A percentile compares a stretch with the other conserved stretches of the same genome.
Conservation (phyloP, 176 grass and related monocot species). For the Panicum miliaceum region DNA sequence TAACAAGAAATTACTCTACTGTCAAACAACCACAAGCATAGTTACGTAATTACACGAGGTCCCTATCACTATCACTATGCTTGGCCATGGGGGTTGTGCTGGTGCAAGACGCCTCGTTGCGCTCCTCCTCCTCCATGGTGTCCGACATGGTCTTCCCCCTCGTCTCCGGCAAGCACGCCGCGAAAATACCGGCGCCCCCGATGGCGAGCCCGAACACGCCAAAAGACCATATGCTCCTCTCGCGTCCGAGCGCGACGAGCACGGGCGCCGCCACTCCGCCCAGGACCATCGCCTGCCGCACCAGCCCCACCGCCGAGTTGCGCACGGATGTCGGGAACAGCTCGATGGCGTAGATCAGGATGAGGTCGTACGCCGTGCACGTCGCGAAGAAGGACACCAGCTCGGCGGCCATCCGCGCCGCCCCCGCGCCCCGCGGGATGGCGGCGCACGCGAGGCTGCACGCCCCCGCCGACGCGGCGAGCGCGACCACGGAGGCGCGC, state of each 20-base stretch:
- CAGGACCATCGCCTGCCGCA: conserved; percentile 64
- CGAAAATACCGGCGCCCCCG: conserved; percentile 55
- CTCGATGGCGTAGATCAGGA: conserved; percentile 69
- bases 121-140: conserved; percentile 76
- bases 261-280: conserved; percentile 66
- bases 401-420: background rate
- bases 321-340: conserved; percentile 80
- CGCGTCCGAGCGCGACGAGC: conserved; percentile 60
- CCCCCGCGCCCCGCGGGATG: background rate
- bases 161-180: conserved; percentile 70
- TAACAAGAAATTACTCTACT: too few relatives aligned
- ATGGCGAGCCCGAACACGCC: conserved; percentile 66
- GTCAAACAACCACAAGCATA: too few relatives aligned
- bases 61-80: background rate
- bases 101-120: conserved; percentile 8
- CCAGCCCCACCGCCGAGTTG: conserved; percentile 69
- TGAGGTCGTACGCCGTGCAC: conserved; percentile 50
- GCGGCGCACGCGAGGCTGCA: background rate
- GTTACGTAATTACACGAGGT: background rate
- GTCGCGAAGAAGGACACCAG: background rate
- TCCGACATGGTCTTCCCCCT: conserved; percentile 67
- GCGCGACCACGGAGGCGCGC: background rate
- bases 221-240: conserved; percentile 57
- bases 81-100: background rate
- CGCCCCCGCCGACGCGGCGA: conserved; percentile 10